Evolutionary conservation across 441 rosid genomes (phyloP), one percentile per base, ranked within the genome.

Genomic region (Populus hybrid): DNA sequence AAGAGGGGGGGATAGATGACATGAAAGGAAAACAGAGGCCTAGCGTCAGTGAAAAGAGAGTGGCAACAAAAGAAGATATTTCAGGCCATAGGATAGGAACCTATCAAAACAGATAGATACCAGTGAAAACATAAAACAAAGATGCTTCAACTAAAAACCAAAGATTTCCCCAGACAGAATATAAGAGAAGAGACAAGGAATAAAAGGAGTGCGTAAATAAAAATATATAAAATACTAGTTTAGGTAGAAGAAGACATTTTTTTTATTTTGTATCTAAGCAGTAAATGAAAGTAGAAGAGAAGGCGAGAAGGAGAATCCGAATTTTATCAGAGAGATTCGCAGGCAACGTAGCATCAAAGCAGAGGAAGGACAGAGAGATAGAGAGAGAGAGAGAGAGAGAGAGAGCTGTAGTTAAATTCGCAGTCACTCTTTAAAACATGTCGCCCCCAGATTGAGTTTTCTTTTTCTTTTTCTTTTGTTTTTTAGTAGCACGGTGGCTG

Each of bases 361-460:
- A 75, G 71, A 71, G 70, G 34, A 67, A 35, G 70, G 10, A 46
- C 50, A 28, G 46, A 68, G 6, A 23, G 20, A 12, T 18, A 67
- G 67, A 42, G 12, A 2, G 42, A 0, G 4, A 5, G 35, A 3
- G n/a, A 24, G 24, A 30, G 32, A 32, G 46, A 10, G 14, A 11
- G 50, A 75, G 75, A 67, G 64, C 67, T 30, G 34, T 74, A 67
- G 70, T 53, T 75, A 69, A 73, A 84, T 80, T 80, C 70, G 21
- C 26, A 76, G 70, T 79, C 75, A 79, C 86, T 87, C 77, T 59
- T 46, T 46, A 46, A 12, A 46, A 46, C 57, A 12, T 46, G 57
- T 46, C 57, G 42, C 36, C 12, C 50, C 50, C 50, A 4, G 50
- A 40, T 40, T 11, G 50, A 11, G 16, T 3, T 40, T 40, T 40